Evolutionary conservation across 257 asterid genomes (phyloP).

Genomic region (Oldenlandia corymbosa): DNA sequence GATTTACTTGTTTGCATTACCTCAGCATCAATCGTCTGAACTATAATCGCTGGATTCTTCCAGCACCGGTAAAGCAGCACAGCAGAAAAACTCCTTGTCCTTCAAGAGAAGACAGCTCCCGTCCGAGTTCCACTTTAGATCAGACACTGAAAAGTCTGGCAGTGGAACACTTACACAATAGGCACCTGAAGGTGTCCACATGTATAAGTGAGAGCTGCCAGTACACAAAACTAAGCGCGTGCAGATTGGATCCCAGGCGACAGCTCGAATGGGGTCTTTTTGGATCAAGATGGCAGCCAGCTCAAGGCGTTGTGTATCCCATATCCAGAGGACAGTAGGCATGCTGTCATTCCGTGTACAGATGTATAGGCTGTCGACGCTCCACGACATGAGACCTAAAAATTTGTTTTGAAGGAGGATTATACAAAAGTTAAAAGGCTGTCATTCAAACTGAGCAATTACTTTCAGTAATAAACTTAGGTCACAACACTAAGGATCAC

Average conservation of each 20-base stretch:
- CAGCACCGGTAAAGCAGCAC: slow-evolving; percentile 75
- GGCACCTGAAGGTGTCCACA: slow-evolving; percentile 99
- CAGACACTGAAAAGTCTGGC: slow-evolving; percentile 55
- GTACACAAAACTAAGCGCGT: slow-evolving; percentile 83
- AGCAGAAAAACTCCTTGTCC: slow-evolving; percentile 86
- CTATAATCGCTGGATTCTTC: slow-evolving; percentile 88
- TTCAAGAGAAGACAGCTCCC: slow-evolving; percentile 86
- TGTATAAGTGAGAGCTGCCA: slow-evolving; percentile 67
- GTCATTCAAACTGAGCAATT: no score
- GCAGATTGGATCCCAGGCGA: slow-evolving; percentile 86
- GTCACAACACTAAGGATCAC: neutral
- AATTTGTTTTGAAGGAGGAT: slow-evolving; percentile 12
- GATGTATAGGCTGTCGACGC: slow-evolving; percentile 73
- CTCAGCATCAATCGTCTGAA: slow-evolving; percentile 57
- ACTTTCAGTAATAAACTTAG: no score
- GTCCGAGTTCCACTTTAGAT: slow-evolving; percentile 77
- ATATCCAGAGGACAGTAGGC: slow-evolving; percentile 95
- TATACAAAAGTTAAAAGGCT: slow-evolving; percentile 4
- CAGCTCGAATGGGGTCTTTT: slow-evolving; percentile 86
- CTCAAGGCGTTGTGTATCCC: slow-evolving; percentile 88
- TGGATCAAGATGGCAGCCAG: slow-evolving; percentile 86
- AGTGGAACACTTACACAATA: slow-evolving; percentile 78
- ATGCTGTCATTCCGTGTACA: slow-evolving; percentile 94
- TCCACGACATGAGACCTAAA: slow-evolving; percentile 92
- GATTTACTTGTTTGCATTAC: neutral